Base-by-base conservation (phyloP, 2,329 filamentous ascomycete genomes). In the Lecanicillium sp. region DNA sequence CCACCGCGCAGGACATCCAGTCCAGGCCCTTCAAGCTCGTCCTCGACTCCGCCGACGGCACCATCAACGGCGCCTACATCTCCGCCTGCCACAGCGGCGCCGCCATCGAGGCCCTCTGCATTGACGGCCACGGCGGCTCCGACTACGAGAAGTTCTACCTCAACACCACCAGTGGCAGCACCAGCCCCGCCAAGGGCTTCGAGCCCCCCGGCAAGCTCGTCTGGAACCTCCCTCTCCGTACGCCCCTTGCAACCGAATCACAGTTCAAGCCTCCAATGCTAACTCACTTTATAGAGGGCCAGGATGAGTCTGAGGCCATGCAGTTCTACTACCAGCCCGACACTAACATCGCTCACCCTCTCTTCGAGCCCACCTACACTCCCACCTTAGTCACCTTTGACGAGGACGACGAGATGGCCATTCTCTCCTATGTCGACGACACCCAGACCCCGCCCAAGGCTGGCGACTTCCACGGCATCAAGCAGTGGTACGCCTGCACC, bases 21-120 rank as follows among this genome's bases (percentile, higher is more conserved):
- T 49, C 47, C 35, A 49, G 40, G 41, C 47, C 47, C 17, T 49
- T 49, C 47, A 49, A 49, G 33, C 47, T 49, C 15, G 41, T 49
- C 21, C 35, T 49, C 15, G 40, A 44, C 26, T 39, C 40, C 10
- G 26, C 29, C 4, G 30, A 48, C 29, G 38, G 38, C 9, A 26
- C 10, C 5, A n/a, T 40, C 15, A 33, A 49, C 26, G 47, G 40
- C 26, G 30, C 44, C 15, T 23, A 4, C 35, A 24, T 49, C 27
- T 27, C 33, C 4, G 19, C 48, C 35, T 49, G 48, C 41, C 48
- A 49, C 35, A 33, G 23, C 12, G 48, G 48, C n/a, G 48, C 48
- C 15, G 48, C 48, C 12, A 49, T 49, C 14, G 48, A 49, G 36
- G 35, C 12, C 8, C 48, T 49, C 12, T 49, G 48, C 41, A 15